phyloP scores from a whole-genome alignment of 1,284 basidiomycete genomes.

The Puccinia novopanici region DNA sequence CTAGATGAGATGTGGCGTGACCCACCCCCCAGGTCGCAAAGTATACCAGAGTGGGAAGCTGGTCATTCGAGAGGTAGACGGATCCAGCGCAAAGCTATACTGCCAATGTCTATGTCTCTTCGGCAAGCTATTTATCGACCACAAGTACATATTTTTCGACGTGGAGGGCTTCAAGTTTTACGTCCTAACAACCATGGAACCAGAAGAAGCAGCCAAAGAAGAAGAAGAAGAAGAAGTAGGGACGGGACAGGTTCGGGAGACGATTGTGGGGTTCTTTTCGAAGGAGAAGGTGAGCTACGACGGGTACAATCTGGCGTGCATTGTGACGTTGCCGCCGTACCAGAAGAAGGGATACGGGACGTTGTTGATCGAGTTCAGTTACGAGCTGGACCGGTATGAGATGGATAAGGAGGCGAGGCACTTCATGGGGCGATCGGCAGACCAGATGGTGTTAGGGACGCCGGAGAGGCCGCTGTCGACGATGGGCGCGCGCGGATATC shows the following conservation, averaged over 20 bases:
- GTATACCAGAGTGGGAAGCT: constrained; percentile 89
- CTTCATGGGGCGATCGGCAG: too few species aligned
- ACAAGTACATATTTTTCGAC: constrained; percentile 96
- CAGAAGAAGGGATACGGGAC: constrained; percentile 89
- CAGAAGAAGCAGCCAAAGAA: neutral
- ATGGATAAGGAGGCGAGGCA: neutral
- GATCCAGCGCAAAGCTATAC: constrained; percentile 83
- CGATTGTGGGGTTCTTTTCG: constrained; percentile 91
- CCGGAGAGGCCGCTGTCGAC: constrained; percentile 94
- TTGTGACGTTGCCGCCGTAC: constrained; percentile 90
- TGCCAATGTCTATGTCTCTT: constrained; percentile 94
- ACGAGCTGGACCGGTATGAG: constrained; percentile 54
- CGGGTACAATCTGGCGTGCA: constrained; percentile 95
- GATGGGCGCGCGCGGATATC: constrained; percentile 84
- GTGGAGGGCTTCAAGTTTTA: constrained; percentile 74
- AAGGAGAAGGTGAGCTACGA: constrained; percentile 94
- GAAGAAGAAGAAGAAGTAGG: constrained; percentile 64
- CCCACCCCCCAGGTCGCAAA: constrained; percentile 80
- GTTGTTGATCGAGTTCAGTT: constrained; percentile 97
- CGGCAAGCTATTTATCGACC: constrained; percentile 98
- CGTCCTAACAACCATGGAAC: constrained; percentile 77
- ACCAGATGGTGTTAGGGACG: constrained; percentile 75
- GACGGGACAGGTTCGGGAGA: constrained; percentile 71
- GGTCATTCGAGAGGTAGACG: constrained; percentile 94
- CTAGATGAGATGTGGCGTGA: constrained; percentile 71